Evolutionary conservation across 768 basidiomycete species (phyloP).

Genomic region (Dioszegia hungarica): DNA sequence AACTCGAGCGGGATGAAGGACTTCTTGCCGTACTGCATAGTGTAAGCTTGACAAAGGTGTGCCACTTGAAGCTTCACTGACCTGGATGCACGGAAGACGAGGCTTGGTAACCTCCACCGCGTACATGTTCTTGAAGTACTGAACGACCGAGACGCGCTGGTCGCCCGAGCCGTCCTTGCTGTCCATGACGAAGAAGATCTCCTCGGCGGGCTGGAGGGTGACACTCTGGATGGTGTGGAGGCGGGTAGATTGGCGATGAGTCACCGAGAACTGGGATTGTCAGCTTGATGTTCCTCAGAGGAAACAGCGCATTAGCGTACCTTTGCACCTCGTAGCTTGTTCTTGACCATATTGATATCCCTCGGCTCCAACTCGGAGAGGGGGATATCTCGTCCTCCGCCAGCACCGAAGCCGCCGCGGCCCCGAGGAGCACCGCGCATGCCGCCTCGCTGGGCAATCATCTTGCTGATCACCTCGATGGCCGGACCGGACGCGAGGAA

Average conservation of each 20-base stretch:
- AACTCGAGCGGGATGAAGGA: slow-evolving; percentile 47
- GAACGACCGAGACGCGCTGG: slow-evolving; percentile 23
- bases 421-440: slow-evolving; percentile 16
- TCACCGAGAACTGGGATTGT: slow-evolving; percentile 45
- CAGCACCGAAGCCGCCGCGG: slow-evolving; percentile 13
- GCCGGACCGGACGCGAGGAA: slow-evolving; percentile 45
- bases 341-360: slow-evolving; percentile 28
- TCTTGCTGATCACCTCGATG: slow-evolving; percentile 39
- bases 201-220: slow-evolving; percentile 28
- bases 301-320: too few relatives aligned
- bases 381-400: slow-evolving; percentile 5
- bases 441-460: slow-evolving; percentile 20
- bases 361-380: slow-evolving; percentile 10
- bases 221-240: slow-evolving; percentile 38
- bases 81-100: slow-evolving; percentile 43
- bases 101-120: slow-evolving; percentile 30
- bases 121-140: slow-evolving; percentile 39
- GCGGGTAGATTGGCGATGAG: slow-evolving; percentile 30
- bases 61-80: slow-evolving; percentile 2
- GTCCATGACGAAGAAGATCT: slow-evolving; percentile 38
- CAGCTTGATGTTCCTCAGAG: too few relatives aligned
- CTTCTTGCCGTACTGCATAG: slow-evolving; percentile 41
- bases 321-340: slow-evolving; percentile 31
- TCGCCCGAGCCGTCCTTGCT: slow-evolving; percentile 29
- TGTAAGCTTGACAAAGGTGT: too few relatives aligned